phyloP scores from a whole-genome alignment of 1,139 yeast genomes.

The Geotrichum macrosporum region DNA sequence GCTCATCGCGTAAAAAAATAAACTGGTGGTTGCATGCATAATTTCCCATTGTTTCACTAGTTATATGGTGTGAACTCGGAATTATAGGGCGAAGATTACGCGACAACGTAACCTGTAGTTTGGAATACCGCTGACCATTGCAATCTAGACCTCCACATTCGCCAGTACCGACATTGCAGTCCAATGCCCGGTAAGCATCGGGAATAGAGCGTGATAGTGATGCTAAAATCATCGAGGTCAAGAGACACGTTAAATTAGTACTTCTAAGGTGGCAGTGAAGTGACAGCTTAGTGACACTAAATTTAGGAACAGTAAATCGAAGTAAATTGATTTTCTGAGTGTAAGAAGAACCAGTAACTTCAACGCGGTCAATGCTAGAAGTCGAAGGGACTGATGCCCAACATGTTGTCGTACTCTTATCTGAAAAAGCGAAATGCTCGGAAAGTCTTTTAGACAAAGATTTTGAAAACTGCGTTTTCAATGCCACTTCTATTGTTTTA shows the following conservation, averaged over 20 bases:
- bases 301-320: not conserved
- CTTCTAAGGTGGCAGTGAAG: not conserved
- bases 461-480: not conserved
- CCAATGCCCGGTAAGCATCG: not conserved
- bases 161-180: not conserved
- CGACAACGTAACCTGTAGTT: not conserved
- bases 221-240: constrained; percentile 6
- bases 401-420: not conserved
- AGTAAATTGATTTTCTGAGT: not conserved
- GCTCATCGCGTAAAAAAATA: not conserved
- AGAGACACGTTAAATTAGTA: constrained; percentile 2
- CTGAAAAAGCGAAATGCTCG: not conserved
- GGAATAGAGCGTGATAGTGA: constrained; percentile 13
- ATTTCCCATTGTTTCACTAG: constrained; percentile 1
- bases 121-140: constrained; percentile 4
- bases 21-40: constrained; percentile 3
- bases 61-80: not conserved
- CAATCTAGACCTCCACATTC: constrained; percentile 13
- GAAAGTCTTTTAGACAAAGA: not conserved
- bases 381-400: not conserved
- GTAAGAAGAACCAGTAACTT: not conserved
- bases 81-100: not conserved
- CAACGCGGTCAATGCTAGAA: not conserved
- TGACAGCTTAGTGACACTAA: constrained; percentile 1
- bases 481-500: not conserved